Conservation (phyloP, 148 eudicot genomes). For the Agrostemma githago region DNA sequence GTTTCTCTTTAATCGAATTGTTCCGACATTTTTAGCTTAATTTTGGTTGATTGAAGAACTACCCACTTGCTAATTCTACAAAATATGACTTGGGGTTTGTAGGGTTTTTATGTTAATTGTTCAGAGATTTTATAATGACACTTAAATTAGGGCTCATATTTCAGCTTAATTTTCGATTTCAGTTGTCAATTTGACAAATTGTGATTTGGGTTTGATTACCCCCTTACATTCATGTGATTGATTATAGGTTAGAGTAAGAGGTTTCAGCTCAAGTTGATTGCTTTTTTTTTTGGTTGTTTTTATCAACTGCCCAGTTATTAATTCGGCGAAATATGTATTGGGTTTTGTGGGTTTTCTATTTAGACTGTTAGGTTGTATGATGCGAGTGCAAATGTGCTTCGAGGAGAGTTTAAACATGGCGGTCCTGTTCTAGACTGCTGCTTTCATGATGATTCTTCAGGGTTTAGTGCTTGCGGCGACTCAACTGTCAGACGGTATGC, state of each 20-base stretch:
- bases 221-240: background rate
- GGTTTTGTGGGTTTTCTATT: background rate
- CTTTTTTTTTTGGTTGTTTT: background rate
- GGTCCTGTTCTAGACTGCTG: slow-evolving; percentile 94
- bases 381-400: slow-evolving; percentile 70
- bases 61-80: background rate
- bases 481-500: slow-evolving; percentile 71
- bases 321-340: background rate
- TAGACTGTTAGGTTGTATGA: slow-evolving; percentile 86
- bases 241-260: background rate
- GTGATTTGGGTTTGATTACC: background rate
- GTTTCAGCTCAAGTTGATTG: background rate
- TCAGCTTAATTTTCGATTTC: background rate
- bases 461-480: slow-evolving; percentile 77
- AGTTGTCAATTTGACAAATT: background rate
- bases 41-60: background rate
- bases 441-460: slow-evolving; percentile 88
- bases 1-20: background rate
- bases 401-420: slow-evolving; percentile 86
- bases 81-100: background rate
- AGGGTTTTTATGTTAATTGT: background rate
- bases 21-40: background rate
- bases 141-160: background rate
- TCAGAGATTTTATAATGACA: background rate
- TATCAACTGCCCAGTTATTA: background rate